Evolutionary conservation across 1,284 basidiomycete genomes (phyloP), one percentile per base, ranked within the genome.

Genomic region (Meira miltonrushii): DNA sequence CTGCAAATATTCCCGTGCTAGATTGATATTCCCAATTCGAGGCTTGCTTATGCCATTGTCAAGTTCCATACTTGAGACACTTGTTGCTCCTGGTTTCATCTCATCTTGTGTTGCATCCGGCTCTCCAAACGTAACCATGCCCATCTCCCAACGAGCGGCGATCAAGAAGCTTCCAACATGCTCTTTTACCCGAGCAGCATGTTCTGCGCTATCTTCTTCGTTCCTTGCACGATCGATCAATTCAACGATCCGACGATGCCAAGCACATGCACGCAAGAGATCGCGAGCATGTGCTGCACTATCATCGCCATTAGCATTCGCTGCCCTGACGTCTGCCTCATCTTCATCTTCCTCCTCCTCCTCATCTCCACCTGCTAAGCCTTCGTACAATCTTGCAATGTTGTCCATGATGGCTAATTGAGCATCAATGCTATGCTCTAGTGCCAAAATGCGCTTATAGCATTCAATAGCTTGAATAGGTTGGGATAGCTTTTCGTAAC

Each of bases 401-500:
- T 67, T 63, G 23, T 68, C 63, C 28, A 77, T 61, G 1, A 67
- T 65, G 33, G 65, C 60, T 1, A 75, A 59, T 17, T 68, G 71
- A 39, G 54, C 13, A 13, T 25, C 51, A 13, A 59, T 10, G 39
- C 33, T 41, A 11, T 41, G 41, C 28, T 38, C 56, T 37, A 58
- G 8, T 4, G 33, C 23, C 15, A 78, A 65, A 44, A 70, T 67
- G n/a, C 74, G 72, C 49, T 74, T 70, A 69, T 69, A 74, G 62
- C 71, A 72, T 49, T 65, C 64, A 15, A 77, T 64, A 10, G 75
- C 74, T 23, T 77, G 65, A 12, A 66, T 57, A 13, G 37, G 48
- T 41, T 61, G 56, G 5, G 66, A 86, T 67, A 96, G 85, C 71
- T 91, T 88, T 78, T 94, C 90, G 78, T 97, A 98, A 72, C 92